Evolutionary conservation across 1,284 basidiomycete species (phyloP), one percentile per base, ranked within the genome.

Genomic region (Sporisorium scitamineum): DNA sequence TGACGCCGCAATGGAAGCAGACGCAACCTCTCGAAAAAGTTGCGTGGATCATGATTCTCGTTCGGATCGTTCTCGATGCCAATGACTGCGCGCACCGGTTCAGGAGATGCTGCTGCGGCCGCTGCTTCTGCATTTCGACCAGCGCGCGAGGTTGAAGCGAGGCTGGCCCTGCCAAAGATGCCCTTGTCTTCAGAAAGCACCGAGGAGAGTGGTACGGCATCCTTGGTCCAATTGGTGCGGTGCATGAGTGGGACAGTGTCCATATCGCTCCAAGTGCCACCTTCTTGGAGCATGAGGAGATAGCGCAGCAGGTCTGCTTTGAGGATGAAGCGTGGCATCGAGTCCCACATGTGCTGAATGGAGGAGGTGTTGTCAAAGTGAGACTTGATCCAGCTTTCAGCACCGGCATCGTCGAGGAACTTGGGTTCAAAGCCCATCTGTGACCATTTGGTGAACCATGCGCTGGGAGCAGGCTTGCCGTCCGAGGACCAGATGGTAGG

Each of bases 211-310:
- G 74, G 74, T 0, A 76, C 61, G 13, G 61, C 58, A 45, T 76
- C 66, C 31, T 66, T 72, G 41, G 69, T 60, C 76, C 76, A 78
- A 34, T 69, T 55, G 26, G 58, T 34, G 18, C 66, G 57, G 11
- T 64, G 65, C 73, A 75, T 70, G 32, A 79, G 61, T 13, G 77
- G 70, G 2, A 72, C 65, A 7, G 77, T 79, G 51, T 80, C 78
- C 76, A 80, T 74, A 22, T 80, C 78, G 55, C 70, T 67, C 71
- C 75, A 80, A 0, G 75, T 75, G 0, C 78, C 78, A 8, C 78
- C 78, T 37, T 76, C 71, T 11, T 72, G 39, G 5, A 73, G 55
- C 45, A 80, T 45, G 32, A 80, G 66, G n/a, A 77, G 64, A 31
- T 80, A 80, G 14, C 78, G 61, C 26, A 78, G 45, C 1, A 80